Conservation (phyloP, 345 rosid species). For the Rhizophora apiculata region DNA sequence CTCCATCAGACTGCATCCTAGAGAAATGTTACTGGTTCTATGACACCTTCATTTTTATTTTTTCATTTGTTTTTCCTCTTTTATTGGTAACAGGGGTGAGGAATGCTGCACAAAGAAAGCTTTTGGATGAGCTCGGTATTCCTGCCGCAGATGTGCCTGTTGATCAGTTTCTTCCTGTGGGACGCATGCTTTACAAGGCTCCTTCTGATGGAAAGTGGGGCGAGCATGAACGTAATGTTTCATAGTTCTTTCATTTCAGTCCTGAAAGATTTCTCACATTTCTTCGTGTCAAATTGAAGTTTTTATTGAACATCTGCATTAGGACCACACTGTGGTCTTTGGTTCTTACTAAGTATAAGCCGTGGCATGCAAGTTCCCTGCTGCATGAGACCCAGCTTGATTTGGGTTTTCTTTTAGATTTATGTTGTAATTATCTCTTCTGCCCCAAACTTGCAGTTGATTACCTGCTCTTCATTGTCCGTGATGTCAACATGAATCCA, state of each 20-base stretch:
- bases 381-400: no score
- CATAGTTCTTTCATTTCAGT: not conserved
- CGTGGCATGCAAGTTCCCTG: no score
- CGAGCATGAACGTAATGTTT: constrained; percentile 85
- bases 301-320: not conserved
- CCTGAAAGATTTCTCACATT: not conserved
- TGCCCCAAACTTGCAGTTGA: constrained; percentile 56
- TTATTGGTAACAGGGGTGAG: constrained; percentile 55
- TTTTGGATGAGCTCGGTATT: constrained; percentile 95
- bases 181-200: constrained; percentile 87
- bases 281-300: not conserved
- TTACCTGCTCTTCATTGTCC: constrained; percentile 76
- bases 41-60: not conserved
- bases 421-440: not conserved
- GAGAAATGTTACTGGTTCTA: not conserved
- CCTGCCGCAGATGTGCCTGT: constrained; percentile 86
- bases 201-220: constrained; percentile 99
- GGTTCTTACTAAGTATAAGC: not conserved
- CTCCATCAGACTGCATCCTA: not conserved
- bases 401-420: not conserved
- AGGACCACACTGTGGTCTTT: no score
- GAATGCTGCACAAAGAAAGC: constrained; percentile 99
- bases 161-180: constrained; percentile 67
- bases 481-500: constrained; percentile 64
- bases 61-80: not conserved